These are phyloP conservation scores for Camellia sinensis DNA, from an alignment of 148 eudicot genomes.

Conservation along the genomic window DNA sequence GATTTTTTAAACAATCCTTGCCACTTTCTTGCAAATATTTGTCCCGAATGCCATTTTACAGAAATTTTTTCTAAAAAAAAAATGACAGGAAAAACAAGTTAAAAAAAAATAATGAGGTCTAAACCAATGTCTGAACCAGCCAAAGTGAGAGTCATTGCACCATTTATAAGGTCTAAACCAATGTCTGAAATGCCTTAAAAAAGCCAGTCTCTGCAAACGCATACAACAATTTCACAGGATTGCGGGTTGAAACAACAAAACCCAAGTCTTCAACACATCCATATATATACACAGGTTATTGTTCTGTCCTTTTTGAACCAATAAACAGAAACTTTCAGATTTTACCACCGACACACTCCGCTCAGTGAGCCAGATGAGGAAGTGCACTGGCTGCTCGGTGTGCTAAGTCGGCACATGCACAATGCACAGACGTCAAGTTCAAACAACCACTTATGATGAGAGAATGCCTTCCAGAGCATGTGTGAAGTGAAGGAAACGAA, in stretches of 20 bases:
- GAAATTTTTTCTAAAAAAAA: no score
- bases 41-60: no score
- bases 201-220: constrained; percentile 4
- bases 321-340: not conserved
- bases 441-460: constrained; percentile 92
- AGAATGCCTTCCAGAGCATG: constrained; percentile 85
- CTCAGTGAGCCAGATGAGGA: constrained; percentile 38
- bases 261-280: not conserved
- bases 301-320: not conserved
- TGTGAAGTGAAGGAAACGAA: constrained; percentile 85
- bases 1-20: no score
- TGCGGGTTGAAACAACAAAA: constrained; percentile 2
- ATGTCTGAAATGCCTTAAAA: not conserved
- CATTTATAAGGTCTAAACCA: constrained; percentile 1
- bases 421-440: constrained; percentile 79
- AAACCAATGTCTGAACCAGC: not conserved
- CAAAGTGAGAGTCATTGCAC: not conserved
- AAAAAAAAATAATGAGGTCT: not conserved
- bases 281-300: constrained; percentile 5
- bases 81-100: no score
- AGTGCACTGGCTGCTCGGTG: constrained; percentile 34
- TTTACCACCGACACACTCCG: not conserved
- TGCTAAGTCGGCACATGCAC: constrained; percentile 66
- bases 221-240: not conserved
- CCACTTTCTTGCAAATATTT: no score